Evolutionary conservation across 768 basidiomycete genomes (phyloP), one percentile per base, ranked within the genome.

Genomic region (Saitozyma sp.): DNA sequence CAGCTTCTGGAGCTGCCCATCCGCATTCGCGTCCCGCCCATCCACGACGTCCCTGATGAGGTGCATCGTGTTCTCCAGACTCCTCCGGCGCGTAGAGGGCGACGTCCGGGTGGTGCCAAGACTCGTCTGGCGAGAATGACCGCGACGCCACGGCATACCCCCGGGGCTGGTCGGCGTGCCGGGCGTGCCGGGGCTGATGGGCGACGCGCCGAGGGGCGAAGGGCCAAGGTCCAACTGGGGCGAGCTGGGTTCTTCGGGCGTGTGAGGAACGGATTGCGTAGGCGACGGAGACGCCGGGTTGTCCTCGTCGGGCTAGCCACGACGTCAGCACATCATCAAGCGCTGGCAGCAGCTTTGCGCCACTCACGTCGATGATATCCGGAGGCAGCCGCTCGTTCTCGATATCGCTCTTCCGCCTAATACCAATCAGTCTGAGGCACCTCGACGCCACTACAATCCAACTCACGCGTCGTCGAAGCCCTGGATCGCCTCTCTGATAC

Each of bases 321-420:
- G 29, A 29, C 5, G 2, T 29, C 29, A 29, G 85, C n/a, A 42
- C 37, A 50, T 64, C 4, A 57, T 39, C 20, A 38, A 42, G n/a
- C 41, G 48, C 14, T 4, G n/a, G 42, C 11, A 10, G 7, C 29
- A 41, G 29, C 29, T 43, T 39, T 87, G 66, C 85, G 85, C 9
- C 86, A 88, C 65, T 79, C 70, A 82, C 82, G 61, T 97, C 94
- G 77, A 92, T 89, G 16, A 99, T 84, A 14, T 97, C 92, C 2
- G 95, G 95, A 2, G 95, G 96, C n/a, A 98, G 83, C 41, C 93
- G 89, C 80, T 99, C 96, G 81, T 98, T 98, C 81, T 98, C 95
- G 68, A 98, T 97, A 83, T 98, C 96, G 50, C 90, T 92, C 82
- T 93, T 94, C 64, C 93, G 92, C 48, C 92, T 94, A 61, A 39